Evolutionary conservation across 306 rosid genomes (phyloP).

Genomic region (Alnus glutinosa): DNA sequence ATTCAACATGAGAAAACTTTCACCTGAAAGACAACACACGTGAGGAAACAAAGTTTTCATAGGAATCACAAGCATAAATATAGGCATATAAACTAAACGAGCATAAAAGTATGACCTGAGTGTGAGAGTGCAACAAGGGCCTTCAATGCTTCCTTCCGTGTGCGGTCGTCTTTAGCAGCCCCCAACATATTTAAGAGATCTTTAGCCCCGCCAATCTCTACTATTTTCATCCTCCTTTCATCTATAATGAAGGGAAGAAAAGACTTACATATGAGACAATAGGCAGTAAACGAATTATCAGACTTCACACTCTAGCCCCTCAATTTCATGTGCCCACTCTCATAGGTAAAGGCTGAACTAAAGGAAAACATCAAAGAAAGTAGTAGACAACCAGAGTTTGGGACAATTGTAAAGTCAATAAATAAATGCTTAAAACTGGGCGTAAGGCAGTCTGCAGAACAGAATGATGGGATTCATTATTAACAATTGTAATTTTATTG

Average conservation of each 20-base stretch:
- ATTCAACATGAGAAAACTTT: slow-evolving; percentile 7
- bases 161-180: slow-evolving; percentile 83
- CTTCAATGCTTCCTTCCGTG: slow-evolving; percentile 80
- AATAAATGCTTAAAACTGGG: background rate
- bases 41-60: background rate
- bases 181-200: slow-evolving; percentile 77
- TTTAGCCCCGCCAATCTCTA: slow-evolving; percentile 74
- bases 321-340: slow-evolving; percentile 15
- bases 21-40: slow-evolving; percentile 5
- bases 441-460: slow-evolving; percentile 1
- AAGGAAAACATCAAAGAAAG: slow-evolving; percentile 10
- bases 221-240: slow-evolving; percentile 76
- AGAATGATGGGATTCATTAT: slow-evolving; percentile 12
- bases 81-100: background rate
- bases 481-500: slow-evolving; percentile 9
- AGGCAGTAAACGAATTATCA: slow-evolving; percentile 14
- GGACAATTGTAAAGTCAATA: slow-evolving; percentile 5
- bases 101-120: slow-evolving; percentile 55
- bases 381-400: slow-evolving; percentile 2
- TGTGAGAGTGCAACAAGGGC: slow-evolving; percentile 72
- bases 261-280: slow-evolving; percentile 12
- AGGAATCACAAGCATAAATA: background rate
- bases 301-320: slow-evolving; percentile 10
- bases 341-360: slow-evolving; percentile 2
- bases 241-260: slow-evolving; percentile 41